phyloP scores from a whole-genome alignment of 2,329 filamentous ascomycete species.

The Aspergillus tamarii region DNA sequence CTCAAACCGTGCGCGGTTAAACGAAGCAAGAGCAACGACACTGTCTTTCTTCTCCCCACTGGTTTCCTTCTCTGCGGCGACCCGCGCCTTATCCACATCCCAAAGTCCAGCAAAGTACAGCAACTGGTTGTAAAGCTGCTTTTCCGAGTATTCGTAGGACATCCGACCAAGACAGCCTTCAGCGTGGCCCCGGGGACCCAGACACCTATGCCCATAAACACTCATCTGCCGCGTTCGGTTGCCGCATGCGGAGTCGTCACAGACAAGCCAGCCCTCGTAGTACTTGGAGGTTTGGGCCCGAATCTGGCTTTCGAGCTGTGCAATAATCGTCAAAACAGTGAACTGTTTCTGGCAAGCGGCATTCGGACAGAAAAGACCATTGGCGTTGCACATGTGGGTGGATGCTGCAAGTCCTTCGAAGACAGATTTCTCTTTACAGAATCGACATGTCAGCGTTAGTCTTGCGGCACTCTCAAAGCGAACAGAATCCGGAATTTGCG shows the following conservation, averaged over 20 bases:
- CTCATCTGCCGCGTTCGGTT: slow-evolving; percentile 88
- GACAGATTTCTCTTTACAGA: slow-evolving; percentile 70
- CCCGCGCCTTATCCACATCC: slow-evolving; percentile 81
- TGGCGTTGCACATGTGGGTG: slow-evolving; percentile 65
- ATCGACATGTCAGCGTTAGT: slow-evolving; percentile 76
- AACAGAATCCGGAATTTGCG: slow-evolving; percentile 87
- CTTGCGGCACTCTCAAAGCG: slow-evolving; percentile 83
- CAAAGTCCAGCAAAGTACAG: slow-evolving; percentile 84
- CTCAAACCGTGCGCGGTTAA: slow-evolving; percentile 78
- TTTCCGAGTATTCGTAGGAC: slow-evolving; percentile 85
- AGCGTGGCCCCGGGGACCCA: slow-evolving; percentile 83
- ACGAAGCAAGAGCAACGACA: slow-evolving; percentile 72
- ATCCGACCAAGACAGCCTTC: slow-evolving; percentile 84
- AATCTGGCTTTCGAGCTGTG: slow-evolving; percentile 85
- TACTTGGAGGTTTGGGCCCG: slow-evolving; percentile 78
- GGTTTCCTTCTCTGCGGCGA: slow-evolving; percentile 53
- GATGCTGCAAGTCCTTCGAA: slow-evolving; percentile 76
- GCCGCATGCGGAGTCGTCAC: slow-evolving; percentile 85
- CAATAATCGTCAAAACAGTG: slow-evolving; percentile 72
- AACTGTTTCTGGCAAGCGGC: slow-evolving; percentile 66
- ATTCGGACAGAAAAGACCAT: slow-evolving; percentile 73
- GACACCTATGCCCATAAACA: slow-evolving; percentile 87
- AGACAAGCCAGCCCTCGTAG: slow-evolving; percentile 90
- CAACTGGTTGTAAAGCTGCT: slow-evolving; percentile 91
- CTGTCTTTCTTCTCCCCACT: slow-evolving; percentile 63